phyloP scores from a whole-genome alignment of 1,139 yeast genomes.

The Wickerhamomyces sp. region DNA sequence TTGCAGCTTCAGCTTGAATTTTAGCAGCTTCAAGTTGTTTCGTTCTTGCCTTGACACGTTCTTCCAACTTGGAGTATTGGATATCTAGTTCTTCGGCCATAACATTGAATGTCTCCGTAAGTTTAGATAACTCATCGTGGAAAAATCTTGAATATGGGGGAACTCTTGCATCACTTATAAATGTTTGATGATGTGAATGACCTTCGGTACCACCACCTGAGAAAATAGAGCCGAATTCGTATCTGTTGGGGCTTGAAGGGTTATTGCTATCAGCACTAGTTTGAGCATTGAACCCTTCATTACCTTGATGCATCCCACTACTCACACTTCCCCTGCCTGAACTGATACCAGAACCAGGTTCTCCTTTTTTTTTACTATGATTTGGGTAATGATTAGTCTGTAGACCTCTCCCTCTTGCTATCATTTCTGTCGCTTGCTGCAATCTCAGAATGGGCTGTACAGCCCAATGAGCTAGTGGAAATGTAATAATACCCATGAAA shows the following conservation, averaged over 20 bases:
- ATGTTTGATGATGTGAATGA: slow-evolving; percentile 7
- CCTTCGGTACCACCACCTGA: neutral
- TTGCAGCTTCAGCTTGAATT: slow-evolving; percentile 87
- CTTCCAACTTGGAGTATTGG: slow-evolving; percentile 82
- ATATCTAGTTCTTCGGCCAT: slow-evolving; percentile 86
- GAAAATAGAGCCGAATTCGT: slow-evolving; percentile 4
- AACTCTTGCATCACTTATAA: slow-evolving; percentile 38
- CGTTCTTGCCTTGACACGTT: slow-evolving; percentile 83
- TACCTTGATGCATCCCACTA: neutral
- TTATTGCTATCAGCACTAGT: neutral
- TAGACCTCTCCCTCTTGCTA: slow-evolving; percentile 34
- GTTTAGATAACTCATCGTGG: slow-evolving; percentile 81
- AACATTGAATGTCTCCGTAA: slow-evolving; percentile 82
- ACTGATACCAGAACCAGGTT: slow-evolving; percentile 6
- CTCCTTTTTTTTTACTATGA: slow-evolving; percentile 1
- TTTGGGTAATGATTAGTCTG: slow-evolving; percentile 13
- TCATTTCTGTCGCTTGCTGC: slow-evolving; percentile 76
- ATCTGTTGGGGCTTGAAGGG: neutral
- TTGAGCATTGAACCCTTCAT: neutral
- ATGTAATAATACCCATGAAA: slow-evolving; percentile 66
- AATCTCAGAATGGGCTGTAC: slow-evolving; percentile 79
- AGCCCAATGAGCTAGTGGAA: slow-evolving; percentile 81
- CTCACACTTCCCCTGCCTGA: slow-evolving; percentile 3
- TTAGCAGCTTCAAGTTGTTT: slow-evolving; percentile 85
- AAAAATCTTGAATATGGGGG: slow-evolving; percentile 55